A percentile compares a stretch with the other conserved stretches of the same genome.
phyloP scores from a whole-genome alignment of 2,329 filamentous ascomycete species.

The Diaporthe sp. region DNA sequence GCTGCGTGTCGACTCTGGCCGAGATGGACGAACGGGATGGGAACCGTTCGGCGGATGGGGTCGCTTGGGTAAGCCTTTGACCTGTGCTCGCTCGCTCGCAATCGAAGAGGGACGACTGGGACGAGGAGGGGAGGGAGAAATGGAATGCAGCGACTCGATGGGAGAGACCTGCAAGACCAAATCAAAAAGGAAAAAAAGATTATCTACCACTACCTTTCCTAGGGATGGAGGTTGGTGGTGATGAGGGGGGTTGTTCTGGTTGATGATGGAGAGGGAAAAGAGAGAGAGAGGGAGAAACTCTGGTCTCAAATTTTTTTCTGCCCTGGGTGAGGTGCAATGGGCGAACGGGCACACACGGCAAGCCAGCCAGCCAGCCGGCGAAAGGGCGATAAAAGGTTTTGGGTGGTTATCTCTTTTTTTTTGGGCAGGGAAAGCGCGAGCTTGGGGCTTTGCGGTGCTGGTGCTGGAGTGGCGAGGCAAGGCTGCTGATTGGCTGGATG shows the following conservation, averaged over 20 bases:
- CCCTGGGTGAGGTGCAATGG: slow-evolving; percentile 33
- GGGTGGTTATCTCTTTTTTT: slow-evolving; percentile 20
- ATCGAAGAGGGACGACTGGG: slow-evolving; percentile 27
- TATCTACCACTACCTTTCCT: slow-evolving; percentile 42
- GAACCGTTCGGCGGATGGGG: slow-evolving; percentile 25
- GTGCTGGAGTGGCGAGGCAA: neutral
- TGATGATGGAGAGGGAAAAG: slow-evolving; percentile 32
- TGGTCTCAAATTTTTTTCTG: slow-evolving; percentile 41
- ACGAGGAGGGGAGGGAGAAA: slow-evolving; percentile 30
- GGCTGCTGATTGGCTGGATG: slow-evolving; percentile 12
- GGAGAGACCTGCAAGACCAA: slow-evolving; percentile 40
- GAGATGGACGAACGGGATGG: slow-evolving; percentile 26
- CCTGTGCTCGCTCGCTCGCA: slow-evolving; percentile 38
- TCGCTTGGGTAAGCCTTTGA: slow-evolving; percentile 33
- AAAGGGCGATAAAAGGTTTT: slow-evolving; percentile 14
- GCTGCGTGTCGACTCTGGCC: slow-evolving; percentile 27
- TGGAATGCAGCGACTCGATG: slow-evolving; percentile 36
- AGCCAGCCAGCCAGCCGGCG: slow-evolving; percentile 10
- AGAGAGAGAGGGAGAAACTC: slow-evolving; percentile 33
- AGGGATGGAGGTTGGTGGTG: slow-evolving; percentile 41
- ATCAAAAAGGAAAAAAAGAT: slow-evolving; percentile 38
- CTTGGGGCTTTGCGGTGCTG: slow-evolving; percentile 12
- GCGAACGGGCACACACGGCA: neutral
- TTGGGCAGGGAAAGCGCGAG: slow-evolving; percentile 38
- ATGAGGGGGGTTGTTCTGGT: slow-evolving; percentile 41